These are phyloP conservation scores for Tephrocybe sp. DNA, from an alignment of 768 basidiomycete species.

Conservation along the genomic window DNA sequence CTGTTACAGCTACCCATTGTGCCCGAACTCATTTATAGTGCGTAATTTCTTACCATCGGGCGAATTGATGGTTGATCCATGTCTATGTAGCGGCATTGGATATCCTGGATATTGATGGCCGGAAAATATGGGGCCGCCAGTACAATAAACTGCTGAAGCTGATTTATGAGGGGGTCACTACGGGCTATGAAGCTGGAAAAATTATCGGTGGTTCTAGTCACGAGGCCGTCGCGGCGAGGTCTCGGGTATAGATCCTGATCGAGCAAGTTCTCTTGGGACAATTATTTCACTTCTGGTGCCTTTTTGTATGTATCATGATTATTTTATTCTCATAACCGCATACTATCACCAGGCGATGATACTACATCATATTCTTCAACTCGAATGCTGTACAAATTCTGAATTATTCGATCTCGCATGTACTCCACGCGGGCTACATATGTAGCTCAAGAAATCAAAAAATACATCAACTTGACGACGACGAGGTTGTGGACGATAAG, in stretches of 20 bases:
- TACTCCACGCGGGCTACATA: too few species aligned
- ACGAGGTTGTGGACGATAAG: too few species aligned
- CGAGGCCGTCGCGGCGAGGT: constrained; percentile 66
- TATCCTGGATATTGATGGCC: constrained; percentile 63
- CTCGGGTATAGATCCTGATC: constrained; percentile 63
- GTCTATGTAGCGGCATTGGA: constrained; percentile 64
- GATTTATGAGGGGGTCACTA: constrained; percentile 63
- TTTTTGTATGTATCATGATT: neutral
- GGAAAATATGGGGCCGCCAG: constrained; percentile 71
- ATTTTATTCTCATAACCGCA: neutral
- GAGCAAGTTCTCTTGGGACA: constrained; percentile 46
- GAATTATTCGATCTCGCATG: too few species aligned
- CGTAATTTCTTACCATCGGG: constrained; percentile 27
- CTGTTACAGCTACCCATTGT: constrained; percentile 61
- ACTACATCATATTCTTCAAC: too few species aligned
- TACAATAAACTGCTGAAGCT: constrained; percentile 73
- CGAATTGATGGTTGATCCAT: constrained; percentile 9
- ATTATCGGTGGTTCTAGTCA: constrained; percentile 60
- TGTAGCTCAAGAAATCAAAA: too few species aligned
- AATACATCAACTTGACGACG: too few species aligned
- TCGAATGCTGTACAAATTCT: too few species aligned
- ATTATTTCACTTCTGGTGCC: too few species aligned
- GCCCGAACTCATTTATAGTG: constrained; percentile 69
- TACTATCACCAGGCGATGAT: too few species aligned
- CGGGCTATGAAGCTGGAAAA: constrained; percentile 45